phyloP scores from a whole-genome alignment of 2,329 filamentous ascomycete genomes.

The Epichloe gansuensis region DNA sequence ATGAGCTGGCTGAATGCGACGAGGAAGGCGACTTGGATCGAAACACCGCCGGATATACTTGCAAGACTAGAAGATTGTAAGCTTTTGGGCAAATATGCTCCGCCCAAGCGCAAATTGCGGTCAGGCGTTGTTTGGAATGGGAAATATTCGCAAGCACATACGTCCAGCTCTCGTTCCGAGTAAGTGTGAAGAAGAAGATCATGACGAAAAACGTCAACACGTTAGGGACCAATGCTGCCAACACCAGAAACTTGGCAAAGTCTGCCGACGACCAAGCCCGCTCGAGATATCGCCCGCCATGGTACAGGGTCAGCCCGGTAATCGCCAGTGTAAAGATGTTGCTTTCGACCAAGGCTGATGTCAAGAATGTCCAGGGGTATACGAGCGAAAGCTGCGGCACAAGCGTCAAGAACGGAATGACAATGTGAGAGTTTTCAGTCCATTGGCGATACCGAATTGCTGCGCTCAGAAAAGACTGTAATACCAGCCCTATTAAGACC shows the following conservation, averaged over 20 bases:
- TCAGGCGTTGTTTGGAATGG: no score
- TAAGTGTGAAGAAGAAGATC: constrained; percentile 59
- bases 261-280: constrained; percentile 88
- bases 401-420: constrained; percentile 77
- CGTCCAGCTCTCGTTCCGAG: constrained; percentile 54
- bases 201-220: constrained; percentile 59
- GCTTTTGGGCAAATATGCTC: no score
- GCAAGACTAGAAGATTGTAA: constrained; percentile 42
- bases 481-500: constrained; percentile 59
- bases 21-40: constrained; percentile 84
- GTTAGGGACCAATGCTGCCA: constrained; percentile 72
- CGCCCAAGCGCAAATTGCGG: no score
- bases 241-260: constrained; percentile 77
- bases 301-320: constrained; percentile 67
- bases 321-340: constrained; percentile 79
- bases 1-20: constrained; percentile 96
- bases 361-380: constrained; percentile 88
- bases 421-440: constrained; percentile 47
- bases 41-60: constrained; percentile 76
- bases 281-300: constrained; percentile 90
- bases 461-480: constrained; percentile 73
- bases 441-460: constrained; percentile 62
- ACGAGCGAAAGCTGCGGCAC: constrained; percentile 71
- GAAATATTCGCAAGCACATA: constrained; percentile 26
- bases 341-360: constrained; percentile 79